Percentiles rank a stretch among this genome's conserved stretches.
phyloP scores from a whole-genome alignment of 768 basidiomycete genomes.

The Leccinum olivaceopallidum region DNA sequence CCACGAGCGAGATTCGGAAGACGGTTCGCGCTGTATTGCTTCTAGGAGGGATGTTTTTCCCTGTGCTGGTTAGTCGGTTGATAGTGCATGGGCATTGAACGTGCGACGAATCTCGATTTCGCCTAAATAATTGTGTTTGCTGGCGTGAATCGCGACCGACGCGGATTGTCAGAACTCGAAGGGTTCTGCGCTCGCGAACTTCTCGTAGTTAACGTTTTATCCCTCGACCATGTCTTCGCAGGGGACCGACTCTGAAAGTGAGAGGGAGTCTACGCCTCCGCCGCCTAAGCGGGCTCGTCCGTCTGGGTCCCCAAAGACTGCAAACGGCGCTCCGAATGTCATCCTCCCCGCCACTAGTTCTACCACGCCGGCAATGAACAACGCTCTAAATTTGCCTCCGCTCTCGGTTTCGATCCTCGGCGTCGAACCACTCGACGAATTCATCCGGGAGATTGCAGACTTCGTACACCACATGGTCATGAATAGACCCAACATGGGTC shows the following conservation, averaged over 20 bases:
- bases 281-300: constrained; percentile 42
- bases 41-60: constrained; percentile 69
- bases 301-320: constrained; percentile 30
- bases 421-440: constrained; percentile 90
- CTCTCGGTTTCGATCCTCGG: constrained; percentile 82
- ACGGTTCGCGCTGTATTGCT: constrained; percentile 52
- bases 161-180: background rate
- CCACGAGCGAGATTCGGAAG: constrained; percentile 45
- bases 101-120: background rate
- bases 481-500: constrained; percentile 55
- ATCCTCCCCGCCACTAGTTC: constrained; percentile 10
- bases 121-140: background rate
- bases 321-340: constrained; percentile 27
- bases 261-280: constrained; percentile 25
- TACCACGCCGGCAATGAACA: constrained; percentile 27
- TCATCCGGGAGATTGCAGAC: constrained; percentile 89
- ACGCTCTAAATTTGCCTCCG: constrained; percentile 46
- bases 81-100: constrained; percentile 59
- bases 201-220: constrained; percentile 3
- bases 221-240: constrained; percentile 28
- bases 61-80: constrained; percentile 57
- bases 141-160: background rate
- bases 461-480: constrained; percentile 76
- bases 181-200: background rate
- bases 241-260: constrained; percentile 31